Evolutionary conservation across 192 early-diverging fungal species (phyloP).

Genomic region (Backusella psychrophila): DNA sequence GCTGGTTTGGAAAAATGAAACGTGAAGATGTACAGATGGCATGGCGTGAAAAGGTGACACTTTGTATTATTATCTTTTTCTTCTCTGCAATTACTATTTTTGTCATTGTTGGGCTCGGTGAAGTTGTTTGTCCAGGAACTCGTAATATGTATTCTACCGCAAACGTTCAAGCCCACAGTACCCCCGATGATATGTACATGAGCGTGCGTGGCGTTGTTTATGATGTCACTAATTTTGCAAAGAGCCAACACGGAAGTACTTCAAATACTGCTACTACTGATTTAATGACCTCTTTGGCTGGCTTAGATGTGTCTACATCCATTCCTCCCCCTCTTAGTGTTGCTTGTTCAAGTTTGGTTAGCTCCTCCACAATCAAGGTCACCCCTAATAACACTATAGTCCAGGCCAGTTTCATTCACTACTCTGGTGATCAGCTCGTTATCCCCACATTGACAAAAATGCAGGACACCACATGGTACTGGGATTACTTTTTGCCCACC

Average conservation of each 20-base stretch:
- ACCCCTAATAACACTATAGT: slow-evolving; percentile 23
- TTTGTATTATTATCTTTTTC: slow-evolving; percentile 84
- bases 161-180: slow-evolving; percentile 60
- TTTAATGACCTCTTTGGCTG: slow-evolving; percentile 50
- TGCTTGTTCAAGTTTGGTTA: slow-evolving; percentile 58
- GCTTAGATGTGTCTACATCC: slow-evolving; percentile 60
- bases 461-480: slow-evolving; percentile 34
- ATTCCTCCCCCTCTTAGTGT: slow-evolving; percentile 57
- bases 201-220: slow-evolving; percentile 64
- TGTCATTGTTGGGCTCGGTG: slow-evolving; percentile 86
- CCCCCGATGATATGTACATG: slow-evolving; percentile 60
- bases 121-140: slow-evolving; percentile 79
- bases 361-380: slow-evolving; percentile 22
- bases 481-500: slow-evolving; percentile 40
- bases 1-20: slow-evolving; percentile 75
- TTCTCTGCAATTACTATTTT: slow-evolving; percentile 80
- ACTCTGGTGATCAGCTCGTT: slow-evolving; percentile 25
- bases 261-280: slow-evolving; percentile 39
- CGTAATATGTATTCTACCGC: slow-evolving; percentile 57
- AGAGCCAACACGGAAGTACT: slow-evolving; percentile 54
- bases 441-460: slow-evolving; percentile 29
- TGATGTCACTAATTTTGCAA: slow-evolving; percentile 65
- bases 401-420: slow-evolving; percentile 22
- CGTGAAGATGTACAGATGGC: slow-evolving; percentile 94
- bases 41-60: slow-evolving; percentile 90